These are phyloP conservation scores for Chlorencoelia australis DNA, from an alignment of 2,329 filamentous ascomycete genomes.

Conservation along the genomic window DNA sequence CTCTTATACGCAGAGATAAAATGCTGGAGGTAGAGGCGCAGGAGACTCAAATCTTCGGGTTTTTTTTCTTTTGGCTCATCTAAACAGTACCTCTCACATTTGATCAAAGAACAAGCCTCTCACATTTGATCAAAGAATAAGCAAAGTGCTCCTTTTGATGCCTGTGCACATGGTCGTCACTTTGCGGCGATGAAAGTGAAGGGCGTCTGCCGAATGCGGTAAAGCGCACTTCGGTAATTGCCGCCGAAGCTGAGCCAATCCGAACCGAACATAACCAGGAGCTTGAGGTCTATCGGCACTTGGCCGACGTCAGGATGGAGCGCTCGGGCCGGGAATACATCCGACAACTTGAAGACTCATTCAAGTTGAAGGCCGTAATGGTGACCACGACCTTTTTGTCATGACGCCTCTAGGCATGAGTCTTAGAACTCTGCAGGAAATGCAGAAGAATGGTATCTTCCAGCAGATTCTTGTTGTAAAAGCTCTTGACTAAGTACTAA, in stretches of 20 bases:
- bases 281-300: conserved; percentile 9
- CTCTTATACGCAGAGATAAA: too few relatives aligned
- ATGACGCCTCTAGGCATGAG: conserved; percentile 31
- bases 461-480: conserved; percentile 2
- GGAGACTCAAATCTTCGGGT: too few relatives aligned
- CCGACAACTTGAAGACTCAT: conserved; percentile 29
- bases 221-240: not conserved
- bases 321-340: conserved; percentile 19
- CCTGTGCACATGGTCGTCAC: too few relatives aligned
- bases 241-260: not conserved
- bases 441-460: conserved; percentile 10
- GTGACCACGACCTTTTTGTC: conserved; percentile 28
- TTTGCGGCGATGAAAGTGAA: too few relatives aligned
- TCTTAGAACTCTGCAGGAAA: conserved; percentile 27
- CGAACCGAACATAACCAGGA: conserved; percentile 11
- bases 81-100: too few relatives aligned
- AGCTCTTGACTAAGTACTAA: conserved; percentile 7
- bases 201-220: not conserved
- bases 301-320: conserved; percentile 4
- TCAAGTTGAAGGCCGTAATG: conserved; percentile 24
- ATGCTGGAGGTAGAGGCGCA: too few relatives aligned
- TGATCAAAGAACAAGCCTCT: too few relatives aligned
- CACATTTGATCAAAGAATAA: too few relatives aligned
- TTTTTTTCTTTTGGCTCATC: too few relatives aligned
- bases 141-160: too few relatives aligned